Base-by-base conservation (phyloP, 2,329 filamentous ascomycete species). In the Coniochaeta pulveracea region DNA sequence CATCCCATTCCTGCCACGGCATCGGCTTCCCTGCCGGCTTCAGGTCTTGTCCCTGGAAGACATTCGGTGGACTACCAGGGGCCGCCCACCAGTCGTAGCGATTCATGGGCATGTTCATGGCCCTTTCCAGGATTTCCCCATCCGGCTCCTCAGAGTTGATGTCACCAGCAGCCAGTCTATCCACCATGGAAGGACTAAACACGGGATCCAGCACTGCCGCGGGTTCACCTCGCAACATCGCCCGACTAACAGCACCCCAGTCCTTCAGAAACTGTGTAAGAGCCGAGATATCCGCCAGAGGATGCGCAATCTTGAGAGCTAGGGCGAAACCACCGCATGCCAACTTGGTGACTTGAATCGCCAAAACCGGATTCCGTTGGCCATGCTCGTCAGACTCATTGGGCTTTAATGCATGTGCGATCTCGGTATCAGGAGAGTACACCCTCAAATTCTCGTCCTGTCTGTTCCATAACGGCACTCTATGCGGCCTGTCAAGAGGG, bases 61-160 rank as follows among this genome's bases (percentile, higher is more conserved):
- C 5, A 10, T 22, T 18, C 10, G 27, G 27, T 3, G 21, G 16
- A 14, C 18, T 12, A 18, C n/a, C n/a, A 3, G 10, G 17, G 18
- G 14, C 12, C 18, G 28, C 28, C 28, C 19, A 31, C 28, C 19
- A 31, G 19, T 31, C 28, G 18, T 12, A 31, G 11, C 18, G 28
- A 15, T n/a, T n/a, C 28, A 22, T 31, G 17, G 18, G 28, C 18
- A 31, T 16, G 12, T 3, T 10, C 19, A 21, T 19, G 3, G 28
- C 3, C 17, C 5, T 16, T 14, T 19, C 10, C n/a, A 21, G 5
- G 2, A 15, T 22, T 5, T n/a, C 19, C 11, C 15, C 17, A 16
- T 31, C 28, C 5, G 17, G 17, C n/a, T 6, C 28, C 4, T 22
- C 28, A 12, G 17, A 17, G 18, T 31, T 15, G 18, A 31, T 21